These are phyloP conservation scores for Oryza glumipatula DNA, from an alignment of 176 grass and related monocot species.

Conservation along the genomic window DNA sequence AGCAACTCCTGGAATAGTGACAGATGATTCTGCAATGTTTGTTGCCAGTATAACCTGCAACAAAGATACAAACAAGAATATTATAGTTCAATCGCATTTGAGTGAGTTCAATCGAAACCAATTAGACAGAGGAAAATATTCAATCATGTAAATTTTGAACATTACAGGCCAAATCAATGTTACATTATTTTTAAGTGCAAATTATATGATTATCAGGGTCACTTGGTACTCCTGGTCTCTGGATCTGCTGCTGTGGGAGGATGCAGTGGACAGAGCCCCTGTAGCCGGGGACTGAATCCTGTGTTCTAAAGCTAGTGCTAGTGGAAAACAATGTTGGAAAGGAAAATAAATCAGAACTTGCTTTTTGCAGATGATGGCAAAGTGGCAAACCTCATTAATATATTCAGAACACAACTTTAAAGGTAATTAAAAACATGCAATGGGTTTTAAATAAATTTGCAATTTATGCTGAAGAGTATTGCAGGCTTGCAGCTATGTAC, in stretches of 20 bases:
- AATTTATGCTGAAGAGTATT: constrained; percentile 16
- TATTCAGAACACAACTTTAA: not conserved
- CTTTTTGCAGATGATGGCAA: not conserved
- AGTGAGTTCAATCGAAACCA: constrained; percentile 1
- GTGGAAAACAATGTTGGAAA: not conserved
- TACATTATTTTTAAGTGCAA: constrained; percentile 22
- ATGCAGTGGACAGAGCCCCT: not conserved
- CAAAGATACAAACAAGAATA: constrained; percentile 19
- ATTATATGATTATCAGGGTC: not conserved
- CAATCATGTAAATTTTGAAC: constrained; percentile 10
- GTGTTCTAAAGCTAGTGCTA: not conserved
- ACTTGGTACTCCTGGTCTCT: not conserved
- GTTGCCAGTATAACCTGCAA: constrained; percentile 91
- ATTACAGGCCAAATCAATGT: not conserved
- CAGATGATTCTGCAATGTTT: constrained; percentile 96
- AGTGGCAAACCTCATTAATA: not conserved
- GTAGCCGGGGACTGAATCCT: not conserved
- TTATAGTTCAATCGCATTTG: not conserved
- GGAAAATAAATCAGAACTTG: not conserved
- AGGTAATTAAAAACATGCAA: not conserved
- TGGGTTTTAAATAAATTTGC: constrained; percentile 11
- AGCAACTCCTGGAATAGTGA: constrained; percentile 88
- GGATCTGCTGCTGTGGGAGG: not conserved
- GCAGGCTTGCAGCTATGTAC: not conserved
- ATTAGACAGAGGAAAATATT: not conserved